Evolutionary conservation across 768 basidiomycete species (phyloP).

Genomic region (Agaricus blazei): DNA sequence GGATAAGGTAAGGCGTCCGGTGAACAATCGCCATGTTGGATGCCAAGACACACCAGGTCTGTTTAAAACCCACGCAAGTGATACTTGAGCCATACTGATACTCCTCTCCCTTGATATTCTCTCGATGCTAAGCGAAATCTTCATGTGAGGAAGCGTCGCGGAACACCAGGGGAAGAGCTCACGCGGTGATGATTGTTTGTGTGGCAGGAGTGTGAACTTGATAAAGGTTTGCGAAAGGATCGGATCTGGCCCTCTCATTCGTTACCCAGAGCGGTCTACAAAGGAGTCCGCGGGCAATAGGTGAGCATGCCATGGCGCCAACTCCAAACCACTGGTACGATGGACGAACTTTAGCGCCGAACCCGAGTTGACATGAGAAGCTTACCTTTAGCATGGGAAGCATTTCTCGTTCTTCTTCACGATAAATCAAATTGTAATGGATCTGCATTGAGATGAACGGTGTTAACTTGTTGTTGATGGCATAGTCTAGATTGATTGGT

Average conservation of each 20-base stretch:
- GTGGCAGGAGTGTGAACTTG: conserved; percentile 18
- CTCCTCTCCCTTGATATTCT: conserved; percentile 46
- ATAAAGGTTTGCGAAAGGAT: conserved; percentile 22
- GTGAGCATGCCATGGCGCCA: conserved; percentile 57
- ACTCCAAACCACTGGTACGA: conserved; percentile 41
- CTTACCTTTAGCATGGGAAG: conserved; percentile 50
- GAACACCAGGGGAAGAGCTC: background rate
- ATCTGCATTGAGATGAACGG: conserved; percentile 70
- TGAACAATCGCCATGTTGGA: too few relatives aligned
- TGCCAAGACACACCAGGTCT: conserved; percentile 27
- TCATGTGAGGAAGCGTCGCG: background rate
- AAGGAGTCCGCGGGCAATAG: conserved; percentile 49
- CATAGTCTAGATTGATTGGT: conserved; percentile 40
- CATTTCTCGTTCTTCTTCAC: conserved; percentile 63
- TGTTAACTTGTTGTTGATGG: conserved; percentile 48
- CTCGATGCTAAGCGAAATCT: conserved; percentile 35
- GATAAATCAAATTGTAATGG: conserved; percentile 52
- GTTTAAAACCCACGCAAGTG: conserved; percentile 45
- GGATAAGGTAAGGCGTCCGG: background rate
- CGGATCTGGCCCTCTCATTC: conserved; percentile 34
- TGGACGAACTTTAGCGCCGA: background rate
- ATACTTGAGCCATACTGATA: conserved; percentile 51
- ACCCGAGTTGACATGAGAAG: background rate
- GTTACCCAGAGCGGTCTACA: conserved; percentile 37
- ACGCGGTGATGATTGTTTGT: conserved; percentile 30